Evolutionary conservation across 2,329 filamentous ascomycete species (phyloP), one percentile per base, ranked within the genome.

Genomic region (Emmonsiellopsis sp.): DNA sequence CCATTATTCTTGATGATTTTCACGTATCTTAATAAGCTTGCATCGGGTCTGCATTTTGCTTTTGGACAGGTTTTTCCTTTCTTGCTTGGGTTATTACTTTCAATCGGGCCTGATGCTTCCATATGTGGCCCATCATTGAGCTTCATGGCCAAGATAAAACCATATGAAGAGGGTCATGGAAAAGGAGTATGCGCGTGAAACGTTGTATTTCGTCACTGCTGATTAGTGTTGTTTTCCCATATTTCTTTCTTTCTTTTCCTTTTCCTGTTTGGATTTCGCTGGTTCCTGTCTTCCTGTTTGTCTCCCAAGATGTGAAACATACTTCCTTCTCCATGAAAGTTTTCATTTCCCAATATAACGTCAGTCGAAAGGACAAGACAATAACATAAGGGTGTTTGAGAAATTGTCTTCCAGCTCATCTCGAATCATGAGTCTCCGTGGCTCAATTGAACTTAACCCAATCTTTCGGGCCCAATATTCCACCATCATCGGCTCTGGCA

Each of bases 401-500:
- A 32, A 31, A 13, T 32, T 6, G 6, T 31, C 14, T 43, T 5
- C 42, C 27, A 36, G 39, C 37, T 21, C 17, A 37, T 39, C n/a
- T 32, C 46, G 11, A 17, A 32, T 39, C 9, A 37, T 31, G 40
- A n/a, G 17, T 3, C 10, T 37, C 32, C 11, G 11, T 9, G 14
- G 34, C 27, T 39, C 17, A 37, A 7, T 72, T 63, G 45, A 54
- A 54, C 48, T 46, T 53, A 54, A 60, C 64, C 81, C 81, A 84
- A 21, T 77, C 78, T 44, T 60, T 62, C 13, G 77, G 74, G 5
- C 84, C 86, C 49, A 90, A 61, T 40, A 93, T 82, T 1, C 87
- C 87, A 1, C 83, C 83, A 59, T 83, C 80, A 6, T 77, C 75
- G 17, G 73, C 74, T 32, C 62, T 61, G 1, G 80, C 71, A 65